A percentile compares a stretch with the other conserved stretches of the same genome.
phyloP scores from a whole-genome alignment of 1,284 basidiomycete genomes.

The Tremellales sp. region DNA sequence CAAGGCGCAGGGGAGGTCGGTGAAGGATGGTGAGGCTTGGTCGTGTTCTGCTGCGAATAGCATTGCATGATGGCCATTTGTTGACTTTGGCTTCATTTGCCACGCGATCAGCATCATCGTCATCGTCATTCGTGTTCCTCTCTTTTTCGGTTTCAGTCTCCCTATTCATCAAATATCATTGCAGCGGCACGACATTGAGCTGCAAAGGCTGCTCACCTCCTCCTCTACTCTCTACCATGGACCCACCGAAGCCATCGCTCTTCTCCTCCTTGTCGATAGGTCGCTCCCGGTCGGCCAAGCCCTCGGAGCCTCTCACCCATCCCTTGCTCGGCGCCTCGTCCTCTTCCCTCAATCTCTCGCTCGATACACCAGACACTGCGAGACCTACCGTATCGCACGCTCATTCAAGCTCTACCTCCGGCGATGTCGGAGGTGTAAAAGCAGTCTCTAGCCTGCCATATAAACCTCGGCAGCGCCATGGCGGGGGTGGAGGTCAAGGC shows the following conservation, averaged over 20 bases:
- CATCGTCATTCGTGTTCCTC: neutral
- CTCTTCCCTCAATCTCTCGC: constrained; percentile 25
- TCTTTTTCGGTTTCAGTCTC: neutral
- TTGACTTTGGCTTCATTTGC: neutral
- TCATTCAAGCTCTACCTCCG: constrained; percentile 6
- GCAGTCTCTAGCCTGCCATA: constrained; percentile 28
- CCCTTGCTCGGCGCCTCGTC: constrained; percentile 40
- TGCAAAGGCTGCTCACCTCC: too few species aligned
- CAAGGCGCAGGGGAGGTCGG: neutral
- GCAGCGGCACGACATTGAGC: too few species aligned
- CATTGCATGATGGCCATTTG: too few species aligned
- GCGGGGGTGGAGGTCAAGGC: constrained; percentile 21
- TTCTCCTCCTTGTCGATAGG: constrained; percentile 39
- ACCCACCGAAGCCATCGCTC: constrained; percentile 18
- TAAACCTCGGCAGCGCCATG: constrained; percentile 41
- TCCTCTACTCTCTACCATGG: constrained; percentile 5
- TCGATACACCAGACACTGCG: constrained; percentile 4
- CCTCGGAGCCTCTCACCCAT: constrained; percentile 34
- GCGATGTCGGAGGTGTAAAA: constrained; percentile 1
- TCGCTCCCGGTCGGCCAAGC: constrained; percentile 17
- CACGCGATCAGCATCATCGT: neutral
- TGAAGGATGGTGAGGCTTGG: too few species aligned
- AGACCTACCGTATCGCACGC: constrained; percentile 3
- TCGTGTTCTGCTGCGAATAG: too few species aligned
- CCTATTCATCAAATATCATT: neutral